These are phyloP conservation scores for Lasiodiplodia sp. DNA, from an alignment of 2,329 filamentous ascomycete species.

Conservation along the genomic window DNA sequence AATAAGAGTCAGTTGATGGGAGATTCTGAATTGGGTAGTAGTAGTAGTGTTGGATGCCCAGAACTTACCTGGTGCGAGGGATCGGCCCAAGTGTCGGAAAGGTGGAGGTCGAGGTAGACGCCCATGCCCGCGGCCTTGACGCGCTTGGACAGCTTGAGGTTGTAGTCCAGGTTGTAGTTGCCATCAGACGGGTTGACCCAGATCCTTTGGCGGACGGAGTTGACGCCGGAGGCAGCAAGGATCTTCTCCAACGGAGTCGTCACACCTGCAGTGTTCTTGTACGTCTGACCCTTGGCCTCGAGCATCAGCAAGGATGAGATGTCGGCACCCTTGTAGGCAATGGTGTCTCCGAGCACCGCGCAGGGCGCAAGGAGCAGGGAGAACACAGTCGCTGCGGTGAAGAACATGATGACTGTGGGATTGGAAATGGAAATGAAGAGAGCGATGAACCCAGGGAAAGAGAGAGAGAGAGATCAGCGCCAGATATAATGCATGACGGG, in stretches of 20 bases:
- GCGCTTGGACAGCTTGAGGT: slow-evolving; percentile 69
- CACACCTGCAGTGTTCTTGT: slow-evolving; percentile 64
- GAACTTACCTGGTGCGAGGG: slow-evolving; percentile 63
- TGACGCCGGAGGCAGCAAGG: slow-evolving; percentile 67
- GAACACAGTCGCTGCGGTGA: background rate
- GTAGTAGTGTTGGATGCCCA: too few relatives aligned
- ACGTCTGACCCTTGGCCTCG: slow-evolving; percentile 67
- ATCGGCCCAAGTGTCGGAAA: slow-evolving; percentile 75
- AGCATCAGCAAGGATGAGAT: slow-evolving; percentile 73
- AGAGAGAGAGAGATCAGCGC: background rate
- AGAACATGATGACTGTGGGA: background rate
- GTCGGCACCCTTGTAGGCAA: slow-evolving; percentile 72
- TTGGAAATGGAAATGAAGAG: background rate
- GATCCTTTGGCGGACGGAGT: slow-evolving; percentile 73
- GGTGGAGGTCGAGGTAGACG: slow-evolving; percentile 71
- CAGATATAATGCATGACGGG: background rate
- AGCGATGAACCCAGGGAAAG: background rate
- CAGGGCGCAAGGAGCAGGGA: slow-evolving; percentile 14
- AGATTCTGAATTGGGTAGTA: too few relatives aligned
- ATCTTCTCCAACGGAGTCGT: slow-evolving; percentile 68
- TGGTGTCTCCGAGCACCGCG: slow-evolving; percentile 20
- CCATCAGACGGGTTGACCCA: slow-evolving; percentile 68
- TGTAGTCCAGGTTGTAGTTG: slow-evolving; percentile 74
- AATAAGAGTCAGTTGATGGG: background rate
- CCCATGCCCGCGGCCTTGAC: slow-evolving; percentile 68